Base-by-base conservation (phyloP, 2,329 filamentous ascomycete genomes). In the Ophiocordyceps camponoti-leonardi region DNA sequence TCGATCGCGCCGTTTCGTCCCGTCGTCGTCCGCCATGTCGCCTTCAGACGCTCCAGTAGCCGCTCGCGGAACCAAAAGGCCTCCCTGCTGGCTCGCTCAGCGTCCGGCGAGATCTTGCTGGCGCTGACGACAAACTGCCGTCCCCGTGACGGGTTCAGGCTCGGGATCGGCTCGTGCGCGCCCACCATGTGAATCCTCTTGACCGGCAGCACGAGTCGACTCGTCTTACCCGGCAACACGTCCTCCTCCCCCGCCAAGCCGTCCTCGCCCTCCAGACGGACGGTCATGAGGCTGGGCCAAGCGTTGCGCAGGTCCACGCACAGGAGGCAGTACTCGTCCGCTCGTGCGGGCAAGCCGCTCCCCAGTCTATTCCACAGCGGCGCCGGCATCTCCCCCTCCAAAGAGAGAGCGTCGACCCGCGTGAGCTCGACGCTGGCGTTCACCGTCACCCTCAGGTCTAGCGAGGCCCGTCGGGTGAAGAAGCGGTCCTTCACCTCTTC, bases 51-150 rank as follows among this genome's bases (percentile, higher is more conserved):
- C 48, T 82, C 79, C 3, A 95, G 71, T 2, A 95, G 72, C 56
- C 77, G 79, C 59, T 94, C 84, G 16, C 87, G 77, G 60, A 86
- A 94, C 88, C 88, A 95, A 59, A 95, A 95, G 0, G 81, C 78
- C 63, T 94, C 86, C 44, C 88, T 73, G 49, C 73, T 82, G 13
- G 79, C 75, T 31, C 83, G 76, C 63, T 95, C 88, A 41, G 74
- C 75, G 51, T 92, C 86, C 0, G 86, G 83, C 0, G 83, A 81
- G 46, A 88, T 77, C 54, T 84, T 84, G 56, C 77, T 80, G 16
- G 80, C 76, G 61, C 83, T 92, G 41, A 94, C 85, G 28, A 95
- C 85, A 54, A 94, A 95, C 57, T 95, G 88, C n/a, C 87, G 76
- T 56, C 86, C 82, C n/a, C 82, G 79, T 0, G 81, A 79, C 1